Evolutionary conservation across 1,284 basidiomycete genomes (phyloP), one percentile per base, ranked within the genome.

Genomic region (Takashimella koratensis): DNA sequence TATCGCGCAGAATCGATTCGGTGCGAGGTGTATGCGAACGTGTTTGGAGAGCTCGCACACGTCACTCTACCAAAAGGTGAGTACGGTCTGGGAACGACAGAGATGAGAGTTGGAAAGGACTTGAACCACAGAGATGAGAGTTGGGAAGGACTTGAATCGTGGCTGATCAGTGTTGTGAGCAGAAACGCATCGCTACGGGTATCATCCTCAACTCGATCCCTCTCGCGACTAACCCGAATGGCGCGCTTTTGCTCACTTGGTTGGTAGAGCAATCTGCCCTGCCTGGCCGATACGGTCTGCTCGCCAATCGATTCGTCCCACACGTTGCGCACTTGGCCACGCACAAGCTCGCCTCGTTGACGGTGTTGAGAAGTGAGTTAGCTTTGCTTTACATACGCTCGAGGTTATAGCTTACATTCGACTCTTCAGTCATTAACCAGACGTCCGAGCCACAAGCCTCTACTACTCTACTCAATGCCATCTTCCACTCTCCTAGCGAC

Each of bases 181-280:
- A 80, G 73, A 94, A 96, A 72, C 89, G 94, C 43, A 88, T 98
- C 57, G 94, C 94, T 4, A 88, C 92, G 1, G 88, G 93, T 11
- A 82, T 99, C 71, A 89, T 98, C 58, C 82, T 98, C 66, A 97
- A 98, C 78, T 96, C 94, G 5, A 97, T 98, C 54, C 95, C 95
- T 12, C 81, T 99, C 54, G 93, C 95, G 4, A 98, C 95, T 26
- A 98, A 96, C 71, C 90, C 93, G 11, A 99, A 99, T 66, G 96
- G 96, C 45, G 90, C 95, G 0, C 79, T 99, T 52, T 79, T 98
- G 48, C 79, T 99, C 48, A 98, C 94, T 2, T 98, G 96, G 96
- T 81, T 99, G 25, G 83, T 98, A 55, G 96, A 99, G 68, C 88
- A 90, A 0, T 95, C 92, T 42, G 85, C 84, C 59, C 87, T 99